Conservation (phyloP, 371 early-diverging fungal species). For the Lichtheimia ramosa region DNA sequence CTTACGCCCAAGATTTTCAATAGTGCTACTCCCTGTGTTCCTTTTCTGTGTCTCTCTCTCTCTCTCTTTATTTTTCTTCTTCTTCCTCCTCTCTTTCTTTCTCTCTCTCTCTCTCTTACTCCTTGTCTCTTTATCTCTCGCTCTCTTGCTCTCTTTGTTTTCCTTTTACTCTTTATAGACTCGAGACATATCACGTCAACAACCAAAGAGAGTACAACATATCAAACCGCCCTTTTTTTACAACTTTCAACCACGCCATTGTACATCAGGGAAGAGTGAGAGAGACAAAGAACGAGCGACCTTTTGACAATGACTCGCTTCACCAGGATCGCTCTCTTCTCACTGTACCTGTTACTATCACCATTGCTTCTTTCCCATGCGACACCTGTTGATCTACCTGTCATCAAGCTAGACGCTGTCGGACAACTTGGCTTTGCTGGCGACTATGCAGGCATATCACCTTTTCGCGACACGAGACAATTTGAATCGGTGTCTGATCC, state of each 20-base stretch:
- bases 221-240: too few relatives aligned
- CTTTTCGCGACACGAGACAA: conserved; percentile 18
- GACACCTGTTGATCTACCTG: conserved; percentile 12
- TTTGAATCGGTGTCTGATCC: conserved; percentile 19
- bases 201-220: too few relatives aligned
- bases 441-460: conserved; percentile 41
- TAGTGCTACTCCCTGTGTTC: too few relatives aligned
- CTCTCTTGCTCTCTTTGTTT: conserved; percentile 1
- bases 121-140: background rate
- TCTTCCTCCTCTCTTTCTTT: background rate
- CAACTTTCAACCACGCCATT: background rate
- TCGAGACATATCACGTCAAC: too few relatives aligned
- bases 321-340: background rate
- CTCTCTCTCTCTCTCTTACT: background rate
- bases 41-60: background rate
- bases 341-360: background rate
- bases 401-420: conserved; percentile 11
- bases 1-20: background rate
- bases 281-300: background rate
- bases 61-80: background rate
- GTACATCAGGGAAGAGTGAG: background rate
- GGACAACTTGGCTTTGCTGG: conserved; percentile 40
- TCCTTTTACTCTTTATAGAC: conserved; percentile 7
- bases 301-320: background rate
- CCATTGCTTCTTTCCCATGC: background rate